A percentile compares a stretch with the other conserved stretches of the same genome.
Conservation (phyloP, 2,329 filamentous ascomycete genomes). For the Coniochaeta prunicola region DNA sequence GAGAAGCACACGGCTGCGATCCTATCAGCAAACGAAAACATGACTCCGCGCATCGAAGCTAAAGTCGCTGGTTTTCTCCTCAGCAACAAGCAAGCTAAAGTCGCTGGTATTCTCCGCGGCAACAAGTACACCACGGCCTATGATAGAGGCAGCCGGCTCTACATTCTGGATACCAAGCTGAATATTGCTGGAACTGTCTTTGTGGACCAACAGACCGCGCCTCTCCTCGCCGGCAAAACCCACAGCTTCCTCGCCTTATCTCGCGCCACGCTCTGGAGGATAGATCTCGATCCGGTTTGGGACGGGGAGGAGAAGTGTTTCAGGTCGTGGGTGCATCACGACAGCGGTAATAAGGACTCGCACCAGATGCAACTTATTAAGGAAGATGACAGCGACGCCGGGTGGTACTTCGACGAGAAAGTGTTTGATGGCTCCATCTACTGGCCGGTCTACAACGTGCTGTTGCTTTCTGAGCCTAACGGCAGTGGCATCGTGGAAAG, state of each 20-base stretch:
- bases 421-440: background rate
- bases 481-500: conserved; percentile 4
- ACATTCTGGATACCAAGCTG: conserved; percentile 2
- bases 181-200: conserved; percentile 2
- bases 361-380: background rate
- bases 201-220: background rate
- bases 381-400: too few species aligned
- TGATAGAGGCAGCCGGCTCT: conserved; percentile 2
- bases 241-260: conserved; percentile 5
- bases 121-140: background rate
- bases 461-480: conserved; percentile 2
- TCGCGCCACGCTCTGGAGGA: conserved; percentile 1
- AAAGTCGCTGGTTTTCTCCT: background rate
- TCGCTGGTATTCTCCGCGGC: background rate
- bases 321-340: conserved; percentile 3
- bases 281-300: conserved; percentile 4
- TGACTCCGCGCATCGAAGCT: background rate
- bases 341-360: background rate
- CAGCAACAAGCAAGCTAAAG: background rate
- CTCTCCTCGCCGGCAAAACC: background rate
- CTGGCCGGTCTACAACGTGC: conserved; percentile 5
- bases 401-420: background rate
- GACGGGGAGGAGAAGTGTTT: background rate
- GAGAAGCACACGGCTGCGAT: too few species aligned
- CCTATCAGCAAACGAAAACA: too few species aligned